Conservation (phyloP, 1,139 yeast species). For the Spathaspora jeffriesii region DNA sequence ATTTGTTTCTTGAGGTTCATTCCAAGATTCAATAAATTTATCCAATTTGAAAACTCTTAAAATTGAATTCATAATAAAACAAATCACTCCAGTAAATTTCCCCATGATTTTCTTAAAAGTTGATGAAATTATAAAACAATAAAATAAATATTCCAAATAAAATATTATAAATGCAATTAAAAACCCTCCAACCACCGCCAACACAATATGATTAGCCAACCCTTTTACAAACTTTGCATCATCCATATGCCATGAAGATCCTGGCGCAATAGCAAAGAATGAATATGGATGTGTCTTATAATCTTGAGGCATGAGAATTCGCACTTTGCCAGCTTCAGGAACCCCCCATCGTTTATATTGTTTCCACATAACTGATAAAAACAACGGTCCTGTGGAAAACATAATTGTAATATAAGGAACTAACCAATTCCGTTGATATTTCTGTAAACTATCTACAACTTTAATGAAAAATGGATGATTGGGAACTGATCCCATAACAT, state of each 20-base stretch:
- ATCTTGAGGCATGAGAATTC: constrained; percentile 70
- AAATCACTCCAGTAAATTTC: constrained; percentile 8
- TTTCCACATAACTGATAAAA: constrained; percentile 84
- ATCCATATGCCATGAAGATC: constrained; percentile 88
- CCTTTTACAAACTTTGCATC: constrained; percentile 78
- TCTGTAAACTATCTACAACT: constrained; percentile 62
- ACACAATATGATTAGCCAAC: constrained; percentile 67
- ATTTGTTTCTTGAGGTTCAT: constrained; percentile 1
- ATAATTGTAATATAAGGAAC: constrained; percentile 90
- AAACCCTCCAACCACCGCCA: constrained; percentile 72
- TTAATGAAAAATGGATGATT: constrained; percentile 82
- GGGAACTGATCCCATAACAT: constrained; percentile 90
- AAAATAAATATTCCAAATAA: constrained; percentile 63
- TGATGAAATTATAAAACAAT: constrained; percentile 41
- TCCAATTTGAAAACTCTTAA: constrained; percentile 15
- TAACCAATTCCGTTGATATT: constrained; percentile 71
- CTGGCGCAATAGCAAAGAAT: constrained; percentile 72
- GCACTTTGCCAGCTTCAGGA: constrained; percentile 61
- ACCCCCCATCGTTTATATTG: constrained; percentile 82
- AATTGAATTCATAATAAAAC: constrained; percentile 5
- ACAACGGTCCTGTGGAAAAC: constrained; percentile 93
- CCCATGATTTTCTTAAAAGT: constrained; percentile 26
- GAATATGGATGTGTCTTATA: constrained; percentile 60
- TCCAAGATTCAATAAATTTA: constrained; percentile 8
- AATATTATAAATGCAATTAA: constrained; percentile 56